Evolutionary conservation across 192 early-diverging fungal genomes (phyloP), one percentile per base, ranked within the genome.

Genomic region (Coemansia sp.): DNA sequence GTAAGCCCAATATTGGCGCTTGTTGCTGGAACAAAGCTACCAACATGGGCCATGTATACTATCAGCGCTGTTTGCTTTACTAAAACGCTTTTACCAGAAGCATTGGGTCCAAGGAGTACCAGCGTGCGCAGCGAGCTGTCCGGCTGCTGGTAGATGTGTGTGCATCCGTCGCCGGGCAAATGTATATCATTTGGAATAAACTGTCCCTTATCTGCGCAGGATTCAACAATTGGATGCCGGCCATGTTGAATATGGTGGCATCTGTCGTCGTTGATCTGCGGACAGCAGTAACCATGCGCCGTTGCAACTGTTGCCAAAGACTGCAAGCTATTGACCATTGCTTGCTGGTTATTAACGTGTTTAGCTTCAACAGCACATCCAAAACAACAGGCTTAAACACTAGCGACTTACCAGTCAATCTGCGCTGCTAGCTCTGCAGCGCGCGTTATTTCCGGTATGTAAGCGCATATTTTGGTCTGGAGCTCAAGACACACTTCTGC

Each of bases 21-120:
- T 8, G 76, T 80, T 22, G 92, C 92, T 4, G 95, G 95, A 5
- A 97, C 87, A 79, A 87, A 91, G 64, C 89, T 84, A n/a, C 94
- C 94, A 28, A 95, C 84, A 60, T 95, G 94, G 11, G 93, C 91
- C 93, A 95, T 90, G 53, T 87, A 92, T 2, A 82, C 81, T 58
- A 93, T 91, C 21, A 97, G 58, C 5, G 88, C 93, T 42, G 79
- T 82, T 56, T 93, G 91, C 47, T 88, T 88, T 23, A 89, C 50
- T 56, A 89, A 82, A 5, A 89, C 84, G 61, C 87, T 89, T 62
- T 89, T 91, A 2, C 95, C 95, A 6, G 89, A 93, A 14, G 73
- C 87, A 57, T 97, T 97, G 0, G 95, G 86, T 0, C 92, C 95
- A 11, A 86, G 88, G 9, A 97, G 54, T 3, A 95, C 60, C 47